A percentile compares a stretch with the other conserved stretches of the same genome.
Conservation (phyloP, 768 basidiomycete species). For the Mycena polygramma region DNA sequence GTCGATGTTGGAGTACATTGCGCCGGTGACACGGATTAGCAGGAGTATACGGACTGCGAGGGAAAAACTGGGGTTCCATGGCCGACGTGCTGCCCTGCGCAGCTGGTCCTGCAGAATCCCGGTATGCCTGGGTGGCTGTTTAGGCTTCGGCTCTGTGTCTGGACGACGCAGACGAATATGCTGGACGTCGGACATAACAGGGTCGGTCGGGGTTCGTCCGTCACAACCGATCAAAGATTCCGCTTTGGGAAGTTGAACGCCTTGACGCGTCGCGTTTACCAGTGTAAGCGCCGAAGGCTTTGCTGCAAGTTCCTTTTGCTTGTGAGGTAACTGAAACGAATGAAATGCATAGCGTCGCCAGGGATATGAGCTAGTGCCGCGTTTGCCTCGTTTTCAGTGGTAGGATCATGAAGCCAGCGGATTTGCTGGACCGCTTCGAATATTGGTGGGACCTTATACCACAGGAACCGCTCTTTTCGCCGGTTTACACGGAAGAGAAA, state of each 20-base stretch:
- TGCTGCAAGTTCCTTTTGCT: conserved; percentile 17
- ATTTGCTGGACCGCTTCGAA: too few relatives aligned
- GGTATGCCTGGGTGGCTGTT: conserved; percentile 60
- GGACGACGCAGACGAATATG: conserved; percentile 62
- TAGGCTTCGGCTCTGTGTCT: conserved; percentile 44
- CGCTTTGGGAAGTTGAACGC: not conserved
- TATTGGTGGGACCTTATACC: not conserved
- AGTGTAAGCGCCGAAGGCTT: not conserved
- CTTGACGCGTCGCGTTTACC: conserved; percentile 1
- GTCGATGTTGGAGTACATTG: conserved; percentile 95
- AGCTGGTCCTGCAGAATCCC: conserved; percentile 87
- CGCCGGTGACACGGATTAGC: conserved; percentile 82
- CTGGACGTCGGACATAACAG: conserved; percentile 26
- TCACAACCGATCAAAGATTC: not conserved
- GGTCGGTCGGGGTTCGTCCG: not conserved
- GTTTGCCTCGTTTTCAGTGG: not conserved
- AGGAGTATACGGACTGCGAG: conserved; percentile 87
- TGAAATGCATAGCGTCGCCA: conserved; percentile 12
- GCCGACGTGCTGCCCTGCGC: conserved; percentile 77
- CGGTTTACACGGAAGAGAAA: conserved; percentile 27
- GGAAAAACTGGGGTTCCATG: conserved; percentile 90
- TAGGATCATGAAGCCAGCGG: not conserved
- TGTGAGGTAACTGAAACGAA: conserved; percentile 24
- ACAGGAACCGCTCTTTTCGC: conserved; percentile 12
- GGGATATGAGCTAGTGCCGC: conserved; percentile 19